phyloP scores from a whole-genome alignment of 768 basidiomycete genomes.

The Termitomyces sp. region DNA sequence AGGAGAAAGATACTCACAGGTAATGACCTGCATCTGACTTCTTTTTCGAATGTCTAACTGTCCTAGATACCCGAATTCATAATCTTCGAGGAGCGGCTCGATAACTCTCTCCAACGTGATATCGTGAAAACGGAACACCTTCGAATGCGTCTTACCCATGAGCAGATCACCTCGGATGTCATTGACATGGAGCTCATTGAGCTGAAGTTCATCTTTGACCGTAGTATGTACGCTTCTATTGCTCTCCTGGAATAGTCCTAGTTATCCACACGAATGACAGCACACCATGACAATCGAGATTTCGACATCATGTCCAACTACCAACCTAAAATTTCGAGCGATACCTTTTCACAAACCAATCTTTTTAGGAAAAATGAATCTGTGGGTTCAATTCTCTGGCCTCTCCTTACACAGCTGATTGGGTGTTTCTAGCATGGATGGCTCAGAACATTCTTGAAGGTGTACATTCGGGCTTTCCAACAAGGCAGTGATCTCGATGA shows the following conservation, averaged over 20 bases:
- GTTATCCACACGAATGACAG: slow-evolving; percentile 29
- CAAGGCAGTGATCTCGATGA: slow-evolving; percentile 80
- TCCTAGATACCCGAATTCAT: slow-evolving; percentile 81
- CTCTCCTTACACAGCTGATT: not conserved
- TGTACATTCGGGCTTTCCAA: slow-evolving; percentile 76
- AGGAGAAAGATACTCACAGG: slow-evolving; percentile 82
- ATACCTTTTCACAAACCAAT: slow-evolving; percentile 65
- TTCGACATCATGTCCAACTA: slow-evolving; percentile 74
- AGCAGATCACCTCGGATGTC: slow-evolving; percentile 63
- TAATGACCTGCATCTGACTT: slow-evolving; percentile 17
- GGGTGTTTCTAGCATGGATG: slow-evolving; percentile 54
- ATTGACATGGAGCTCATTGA: slow-evolving; percentile 84
- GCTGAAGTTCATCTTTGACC: slow-evolving; percentile 78
- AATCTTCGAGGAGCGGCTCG: slow-evolving; percentile 72
- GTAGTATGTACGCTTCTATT: slow-evolving; percentile 40
- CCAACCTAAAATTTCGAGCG: slow-evolving; percentile 52
- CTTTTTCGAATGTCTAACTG: not conserved
- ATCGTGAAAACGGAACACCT: slow-evolving; percentile 80
- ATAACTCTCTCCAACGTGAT: slow-evolving; percentile 83
- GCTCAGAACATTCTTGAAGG: slow-evolving; percentile 67
- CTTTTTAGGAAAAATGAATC: slow-evolving; percentile 65
- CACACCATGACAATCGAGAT: slow-evolving; percentile 86
- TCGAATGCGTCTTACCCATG: slow-evolving; percentile 78
- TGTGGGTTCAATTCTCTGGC: slow-evolving; percentile 19
- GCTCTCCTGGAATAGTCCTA: not conserved